These are phyloP conservation scores for Rhizoclosmatium globosum DNA, from an alignment of 192 early-diverging fungal species.

Conservation along the genomic window DNA sequence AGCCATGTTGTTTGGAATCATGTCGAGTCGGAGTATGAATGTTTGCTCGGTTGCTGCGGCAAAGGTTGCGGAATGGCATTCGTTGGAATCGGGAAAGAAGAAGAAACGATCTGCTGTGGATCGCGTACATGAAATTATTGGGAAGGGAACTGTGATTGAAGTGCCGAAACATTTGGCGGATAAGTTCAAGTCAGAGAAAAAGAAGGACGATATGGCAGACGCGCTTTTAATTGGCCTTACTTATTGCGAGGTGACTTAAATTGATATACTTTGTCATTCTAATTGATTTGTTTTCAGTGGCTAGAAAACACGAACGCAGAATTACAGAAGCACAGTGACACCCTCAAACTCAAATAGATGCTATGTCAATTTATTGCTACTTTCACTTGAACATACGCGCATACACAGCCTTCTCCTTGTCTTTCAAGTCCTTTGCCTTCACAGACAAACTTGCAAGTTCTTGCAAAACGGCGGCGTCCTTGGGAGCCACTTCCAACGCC, in stretches of 20 bases:
- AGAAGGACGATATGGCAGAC: slow-evolving; percentile 34
- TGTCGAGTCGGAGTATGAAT: not conserved
- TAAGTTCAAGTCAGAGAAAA: slow-evolving; percentile 9
- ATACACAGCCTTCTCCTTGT: slow-evolving; percentile 30
- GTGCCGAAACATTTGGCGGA: not conserved
- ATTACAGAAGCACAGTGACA: not conserved
- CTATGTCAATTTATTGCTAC: not conserved
- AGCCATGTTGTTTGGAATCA: slow-evolving; percentile 19
- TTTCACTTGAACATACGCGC: slow-evolving; percentile 21
- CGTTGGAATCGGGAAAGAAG: not conserved
- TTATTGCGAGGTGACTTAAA: slow-evolving; percentile 4
- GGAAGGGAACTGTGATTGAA: not conserved
- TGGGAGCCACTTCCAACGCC: slow-evolving; percentile 22
- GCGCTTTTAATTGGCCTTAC: slow-evolving; percentile 20
- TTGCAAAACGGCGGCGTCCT: slow-evolving; percentile 18
- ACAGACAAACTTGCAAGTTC: slow-evolving; percentile 8
- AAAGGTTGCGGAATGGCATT: not conserved
- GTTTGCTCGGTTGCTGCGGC: not conserved
- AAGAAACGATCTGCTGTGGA: slow-evolving; percentile 10
- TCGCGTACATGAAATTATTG: not conserved
- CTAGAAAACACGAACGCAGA: not conserved
- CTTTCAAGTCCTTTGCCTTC: slow-evolving; percentile 14
- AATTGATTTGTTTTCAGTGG: no score
- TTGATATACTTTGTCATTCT: no score
- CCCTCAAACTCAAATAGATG: not conserved